Percentiles rank a stretch among this genome's conserved stretches.
These are phyloP conservation scores for Carex pumila DNA, from an alignment of 176 grass and related monocot species.

Conservation along the genomic window DNA sequence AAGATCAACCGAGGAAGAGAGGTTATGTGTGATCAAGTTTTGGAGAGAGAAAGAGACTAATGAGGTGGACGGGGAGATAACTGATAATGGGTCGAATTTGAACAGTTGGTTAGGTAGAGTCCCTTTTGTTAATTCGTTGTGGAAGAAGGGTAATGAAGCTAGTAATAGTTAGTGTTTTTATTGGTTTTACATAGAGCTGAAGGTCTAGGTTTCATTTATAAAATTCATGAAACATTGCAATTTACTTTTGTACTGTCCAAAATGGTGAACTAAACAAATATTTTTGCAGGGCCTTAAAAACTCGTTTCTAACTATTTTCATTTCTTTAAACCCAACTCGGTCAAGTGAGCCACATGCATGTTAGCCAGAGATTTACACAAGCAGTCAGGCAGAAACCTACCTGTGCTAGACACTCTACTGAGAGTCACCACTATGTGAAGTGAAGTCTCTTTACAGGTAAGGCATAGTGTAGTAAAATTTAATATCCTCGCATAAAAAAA, in stretches of 20 bases:
- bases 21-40: constrained; percentile 87
- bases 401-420: too few species aligned
- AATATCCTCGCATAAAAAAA: neutral
- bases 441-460: too few species aligned
- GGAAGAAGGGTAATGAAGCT: neutral
- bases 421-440: too few species aligned
- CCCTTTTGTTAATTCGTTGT: constrained; percentile 12
- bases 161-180: neutral
- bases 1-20: constrained; percentile 94
- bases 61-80: neutral
- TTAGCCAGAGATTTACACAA: neutral
- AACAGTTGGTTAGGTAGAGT: constrained; percentile 1
- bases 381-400: too few species aligned
- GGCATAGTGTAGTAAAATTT: neutral
- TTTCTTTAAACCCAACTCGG: neutral
- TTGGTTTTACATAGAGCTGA: neutral
- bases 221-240: neutral
- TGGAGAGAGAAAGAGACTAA: constrained; percentile 39
- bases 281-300: neutral
- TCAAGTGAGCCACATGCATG: neutral
- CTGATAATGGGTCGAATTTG: neutral
- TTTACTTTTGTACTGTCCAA: neutral
- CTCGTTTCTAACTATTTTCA: neutral
- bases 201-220: neutral
- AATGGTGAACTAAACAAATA: neutral